Percentiles rank a stretch among this genome's conserved stretches.
Conservation (phyloP, 106 monocot species). For the Hemerocallis citrina region DNA sequence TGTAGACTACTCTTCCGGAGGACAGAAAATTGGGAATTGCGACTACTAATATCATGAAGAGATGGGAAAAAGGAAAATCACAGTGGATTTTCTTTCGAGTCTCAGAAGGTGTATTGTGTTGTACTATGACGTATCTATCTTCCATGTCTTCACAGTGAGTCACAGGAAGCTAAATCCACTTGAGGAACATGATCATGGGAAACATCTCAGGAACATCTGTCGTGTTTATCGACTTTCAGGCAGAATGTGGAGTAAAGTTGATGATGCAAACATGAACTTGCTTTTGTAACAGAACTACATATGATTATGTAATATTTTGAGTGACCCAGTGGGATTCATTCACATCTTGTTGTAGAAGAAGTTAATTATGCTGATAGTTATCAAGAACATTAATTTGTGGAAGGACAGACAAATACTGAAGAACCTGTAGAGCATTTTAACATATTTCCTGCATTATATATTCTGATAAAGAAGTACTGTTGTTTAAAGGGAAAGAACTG, state of each 20-base stretch:
- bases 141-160: no score
- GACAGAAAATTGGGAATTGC: no score
- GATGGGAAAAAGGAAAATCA: no score
- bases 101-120: not conserved
- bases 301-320: not conserved
- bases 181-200: not conserved
- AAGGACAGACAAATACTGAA: not conserved
- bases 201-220: not conserved
- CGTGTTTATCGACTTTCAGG: no score
- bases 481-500: not conserved
- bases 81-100: no score
- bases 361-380: no score
- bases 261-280: not conserved
- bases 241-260: not conserved
- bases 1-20: constrained; percentile 32
- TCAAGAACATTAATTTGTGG: not conserved
- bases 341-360: constrained; percentile 3
- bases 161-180: not conserved
- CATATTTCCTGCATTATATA: not conserved
- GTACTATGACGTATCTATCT: constrained; percentile 4
- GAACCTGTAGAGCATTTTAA: not conserved
- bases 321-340: not conserved
- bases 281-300: not conserved
- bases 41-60: no score
- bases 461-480: no score